A percentile compares a stretch with the other conserved stretches of the same genome.
Evolutionary conservation across 805 yeast species (phyloP).

Genomic region (Candida fluviatilis): DNA sequence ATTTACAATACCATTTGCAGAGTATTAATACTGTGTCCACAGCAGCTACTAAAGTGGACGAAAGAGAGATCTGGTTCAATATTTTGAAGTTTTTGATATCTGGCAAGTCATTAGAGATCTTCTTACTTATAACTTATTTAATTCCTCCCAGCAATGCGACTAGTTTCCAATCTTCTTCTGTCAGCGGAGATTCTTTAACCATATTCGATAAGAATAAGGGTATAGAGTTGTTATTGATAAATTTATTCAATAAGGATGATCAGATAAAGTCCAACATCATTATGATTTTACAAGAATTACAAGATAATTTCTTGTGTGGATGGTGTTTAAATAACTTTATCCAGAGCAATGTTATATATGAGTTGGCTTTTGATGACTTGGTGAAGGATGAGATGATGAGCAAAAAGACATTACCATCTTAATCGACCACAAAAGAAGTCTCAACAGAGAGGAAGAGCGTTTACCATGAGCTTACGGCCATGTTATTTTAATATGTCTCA

Average conservation of each 20-base stretch:
- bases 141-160: slow-evolving; percentile 39
- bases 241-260: slow-evolving; percentile 38
- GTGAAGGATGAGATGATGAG: slow-evolving; percentile 6
- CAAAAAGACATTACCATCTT: background rate
- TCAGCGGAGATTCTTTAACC: slow-evolving; percentile 37
- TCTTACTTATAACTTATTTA: slow-evolving; percentile 35
- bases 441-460: too few species aligned
- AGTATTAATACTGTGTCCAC: slow-evolving; percentile 21
- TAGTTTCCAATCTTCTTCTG: slow-evolving; percentile 31
- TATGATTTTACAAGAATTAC: slow-evolving; percentile 41
- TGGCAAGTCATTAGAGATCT: slow-evolving; percentile 37
- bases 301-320: slow-evolving; percentile 40
- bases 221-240: slow-evolving; percentile 36
- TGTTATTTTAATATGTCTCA: too few species aligned
- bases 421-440: too few species aligned
- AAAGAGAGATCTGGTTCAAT: slow-evolving; percentile 39
- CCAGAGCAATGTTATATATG: slow-evolving; percentile 35
- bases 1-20: slow-evolving; percentile 39
- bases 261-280: slow-evolving; percentile 36
- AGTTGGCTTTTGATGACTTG: slow-evolving; percentile 36
- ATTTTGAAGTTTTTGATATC: slow-evolving; percentile 39
- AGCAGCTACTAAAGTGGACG: slow-evolving; percentile 24
- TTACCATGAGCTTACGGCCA: too few species aligned
- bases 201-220: slow-evolving; percentile 44
- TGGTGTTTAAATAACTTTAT: slow-evolving; percentile 40